Base-by-base conservation (phyloP, 805 yeast species). In the Middelhovenomyces tepae region DNA sequence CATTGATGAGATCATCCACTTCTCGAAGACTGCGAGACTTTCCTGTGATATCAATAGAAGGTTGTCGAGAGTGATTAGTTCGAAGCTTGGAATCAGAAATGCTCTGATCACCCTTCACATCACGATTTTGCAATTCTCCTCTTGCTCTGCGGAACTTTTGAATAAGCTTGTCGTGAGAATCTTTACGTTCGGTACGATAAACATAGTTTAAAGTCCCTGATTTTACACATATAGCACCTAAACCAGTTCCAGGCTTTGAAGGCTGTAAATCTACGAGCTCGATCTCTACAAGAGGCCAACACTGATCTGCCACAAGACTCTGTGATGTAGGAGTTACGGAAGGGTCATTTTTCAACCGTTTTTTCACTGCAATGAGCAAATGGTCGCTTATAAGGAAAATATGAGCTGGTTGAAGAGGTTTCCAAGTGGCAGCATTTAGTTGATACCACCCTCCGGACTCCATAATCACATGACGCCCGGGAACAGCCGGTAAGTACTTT, bases 381-480 rank as follows among this genome's bases (percentile, higher is more conserved):
- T 77, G 66, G 54, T 87, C 96, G 50, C 80, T 86, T 44, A 87
- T 62, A 6, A 87, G 56, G 47, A 82, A 81, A 28, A 87, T 54
- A 47, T 81, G 93, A 4, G 79, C 75, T 2, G 84, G 77, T 44
- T 80, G 76, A 21, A 78, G 64, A 1, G 86, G 78, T 52, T 83
- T 83, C 72, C 84, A 75, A 8, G 94, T 84, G 0, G 91, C 86
- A 2, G 80, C 73, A 48, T 85, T 86, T 39, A 87, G 60, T 55
- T 86, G 95, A 37, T 70, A 73, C 95, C 95, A 87, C 31, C 86
- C 69, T 2, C 80, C 79, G 51, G 85, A 75, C 46, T 86, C 91
- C 7, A 75, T 70, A 13, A 84, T 59, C 2, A 86, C 71, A 54
- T 85, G 95, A 31, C 95, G 68, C 3, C 87, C 91, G 0, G 87